Conservation (phyloP, 2,329 filamentous ascomycete species). For the Plenodomus lindquistii region DNA sequence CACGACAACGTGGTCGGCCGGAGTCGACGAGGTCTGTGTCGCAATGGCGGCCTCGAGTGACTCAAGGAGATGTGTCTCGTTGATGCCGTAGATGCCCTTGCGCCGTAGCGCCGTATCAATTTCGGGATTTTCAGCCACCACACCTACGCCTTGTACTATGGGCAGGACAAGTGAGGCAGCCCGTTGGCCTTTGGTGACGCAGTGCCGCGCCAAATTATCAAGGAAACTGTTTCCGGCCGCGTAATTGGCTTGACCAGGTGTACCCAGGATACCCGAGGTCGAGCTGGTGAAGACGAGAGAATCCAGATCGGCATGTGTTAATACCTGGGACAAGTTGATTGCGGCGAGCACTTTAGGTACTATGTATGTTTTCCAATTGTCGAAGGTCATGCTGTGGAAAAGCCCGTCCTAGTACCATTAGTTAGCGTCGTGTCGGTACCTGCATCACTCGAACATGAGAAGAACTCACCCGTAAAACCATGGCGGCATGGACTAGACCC, state of each 20-base stretch:
- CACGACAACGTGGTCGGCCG: neutral
- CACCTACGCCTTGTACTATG: conserved; percentile 12
- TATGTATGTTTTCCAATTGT: neutral
- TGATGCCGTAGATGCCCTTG: conserved; percentile 10
- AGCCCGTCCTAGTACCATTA: conserved; percentile 1
- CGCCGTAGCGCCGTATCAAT: conserved; percentile 3
- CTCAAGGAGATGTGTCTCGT: conserved; percentile 5
- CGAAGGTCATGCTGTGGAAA: conserved; percentile 2
- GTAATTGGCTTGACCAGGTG: conserved; percentile 12
- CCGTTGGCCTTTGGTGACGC: conserved; percentile 1
- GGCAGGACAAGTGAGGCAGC: conserved; percentile 3
- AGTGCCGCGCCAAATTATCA: conserved; percentile 10
- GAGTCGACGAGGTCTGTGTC: neutral
- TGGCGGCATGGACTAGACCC: conserved; percentile 12
- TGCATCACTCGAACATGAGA: neutral
- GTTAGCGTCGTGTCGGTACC: neutral
- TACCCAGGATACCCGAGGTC: conserved; percentile 9
- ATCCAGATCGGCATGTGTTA: conserved; percentile 1
- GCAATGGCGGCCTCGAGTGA: conserved; percentile 3
- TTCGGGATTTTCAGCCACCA: conserved; percentile 6
- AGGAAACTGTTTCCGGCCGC: conserved; percentile 13
- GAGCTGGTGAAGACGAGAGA: conserved; percentile 17
- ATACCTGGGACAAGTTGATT: conserved; percentile 2
- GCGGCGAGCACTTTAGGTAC: neutral
- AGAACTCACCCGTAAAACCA: conserved; percentile 16